Conservation (phyloP, 106 monocot species). For the Vanilla planifolia region DNA sequence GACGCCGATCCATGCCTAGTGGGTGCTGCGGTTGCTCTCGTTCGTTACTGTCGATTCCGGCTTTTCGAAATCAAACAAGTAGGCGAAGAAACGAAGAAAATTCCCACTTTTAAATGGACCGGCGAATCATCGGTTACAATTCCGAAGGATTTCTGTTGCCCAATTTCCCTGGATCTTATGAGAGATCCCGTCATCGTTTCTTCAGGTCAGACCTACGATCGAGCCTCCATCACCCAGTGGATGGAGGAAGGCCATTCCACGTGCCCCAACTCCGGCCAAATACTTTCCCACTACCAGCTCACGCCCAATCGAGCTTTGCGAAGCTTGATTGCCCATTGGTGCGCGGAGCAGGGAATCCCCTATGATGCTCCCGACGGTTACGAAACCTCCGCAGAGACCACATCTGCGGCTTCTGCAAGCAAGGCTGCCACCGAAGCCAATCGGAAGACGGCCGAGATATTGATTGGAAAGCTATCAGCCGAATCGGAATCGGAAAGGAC, state of each 20-base stretch:
- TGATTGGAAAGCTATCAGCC: slow-evolving; percentile 23
- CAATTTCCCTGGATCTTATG: slow-evolving; percentile 59
- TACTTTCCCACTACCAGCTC: slow-evolving; percentile 24
- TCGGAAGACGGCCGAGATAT: slow-evolving; percentile 21
- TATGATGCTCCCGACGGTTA: slow-evolving; percentile 16
- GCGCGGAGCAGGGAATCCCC: slow-evolving; percentile 18
- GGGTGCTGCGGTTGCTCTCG: slow-evolving; percentile 50
- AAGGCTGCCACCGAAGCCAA: slow-evolving; percentile 37
- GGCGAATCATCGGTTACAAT: slow-evolving; percentile 9
- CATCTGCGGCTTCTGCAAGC: background rate
- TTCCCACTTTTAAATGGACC: slow-evolving; percentile 2
- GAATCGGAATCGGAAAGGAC: slow-evolving; percentile 26
- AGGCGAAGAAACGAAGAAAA: background rate
- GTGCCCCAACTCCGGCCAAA: slow-evolving; percentile 54
- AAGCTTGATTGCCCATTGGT: slow-evolving; percentile 50
- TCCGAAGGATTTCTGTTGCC: slow-evolving; percentile 68
- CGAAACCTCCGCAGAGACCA: slow-evolving; percentile 7
- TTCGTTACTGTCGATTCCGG: slow-evolving; percentile 66
- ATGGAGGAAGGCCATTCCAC: slow-evolving; percentile 51
- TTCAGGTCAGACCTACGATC: slow-evolving; percentile 69
- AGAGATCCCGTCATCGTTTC: slow-evolving; percentile 50
- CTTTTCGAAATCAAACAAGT: slow-evolving; percentile 37
- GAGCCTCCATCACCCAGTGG: slow-evolving; percentile 51
- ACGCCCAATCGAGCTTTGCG: slow-evolving; percentile 44
- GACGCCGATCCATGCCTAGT: slow-evolving; percentile 42